Evolutionary conservation across 306 rosid genomes (phyloP).

Genomic region (Vigna hirtella): DNA sequence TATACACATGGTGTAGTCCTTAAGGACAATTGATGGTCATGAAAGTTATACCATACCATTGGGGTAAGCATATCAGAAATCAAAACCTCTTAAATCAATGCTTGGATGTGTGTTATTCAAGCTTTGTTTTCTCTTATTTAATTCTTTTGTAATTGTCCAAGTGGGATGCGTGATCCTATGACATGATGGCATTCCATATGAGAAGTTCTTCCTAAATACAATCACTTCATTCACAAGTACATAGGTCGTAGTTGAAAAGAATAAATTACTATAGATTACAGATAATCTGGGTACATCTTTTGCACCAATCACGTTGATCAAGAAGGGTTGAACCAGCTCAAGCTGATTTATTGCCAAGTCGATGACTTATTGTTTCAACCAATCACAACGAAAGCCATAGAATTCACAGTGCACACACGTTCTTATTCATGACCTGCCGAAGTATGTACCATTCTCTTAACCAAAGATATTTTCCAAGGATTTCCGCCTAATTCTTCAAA

Average conservation of each 20-base stretch:
- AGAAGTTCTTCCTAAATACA: background rate
- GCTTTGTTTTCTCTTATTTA: too few relatives aligned
- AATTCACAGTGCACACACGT: background rate
- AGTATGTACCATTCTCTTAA: constrained; percentile 60
- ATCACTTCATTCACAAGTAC: background rate
- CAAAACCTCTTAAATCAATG: too few relatives aligned
- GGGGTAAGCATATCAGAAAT: too few relatives aligned
- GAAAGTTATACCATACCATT: too few relatives aligned
- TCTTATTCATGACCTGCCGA: constrained; percentile 19
- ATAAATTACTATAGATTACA: constrained; percentile 41
- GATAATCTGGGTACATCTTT: constrained; percentile 9
- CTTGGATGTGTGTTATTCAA: too few relatives aligned
- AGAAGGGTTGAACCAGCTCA: background rate
- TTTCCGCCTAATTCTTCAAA: constrained; percentile 95
- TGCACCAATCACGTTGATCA: background rate
- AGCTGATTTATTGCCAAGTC: constrained; percentile 26
- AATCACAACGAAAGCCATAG: background rate
- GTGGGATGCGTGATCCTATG: too few relatives aligned
- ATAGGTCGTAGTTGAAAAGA: background rate
- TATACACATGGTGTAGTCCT: too few relatives aligned
- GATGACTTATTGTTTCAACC: constrained; percentile 36
- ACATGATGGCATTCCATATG: too few relatives aligned
- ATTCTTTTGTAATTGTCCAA: too few relatives aligned
- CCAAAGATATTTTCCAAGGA: constrained; percentile 70
- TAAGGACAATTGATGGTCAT: too few relatives aligned